phyloP scores from a whole-genome alignment of 2,329 filamentous ascomycete species.

The Exophiala dermatitidis region DNA sequence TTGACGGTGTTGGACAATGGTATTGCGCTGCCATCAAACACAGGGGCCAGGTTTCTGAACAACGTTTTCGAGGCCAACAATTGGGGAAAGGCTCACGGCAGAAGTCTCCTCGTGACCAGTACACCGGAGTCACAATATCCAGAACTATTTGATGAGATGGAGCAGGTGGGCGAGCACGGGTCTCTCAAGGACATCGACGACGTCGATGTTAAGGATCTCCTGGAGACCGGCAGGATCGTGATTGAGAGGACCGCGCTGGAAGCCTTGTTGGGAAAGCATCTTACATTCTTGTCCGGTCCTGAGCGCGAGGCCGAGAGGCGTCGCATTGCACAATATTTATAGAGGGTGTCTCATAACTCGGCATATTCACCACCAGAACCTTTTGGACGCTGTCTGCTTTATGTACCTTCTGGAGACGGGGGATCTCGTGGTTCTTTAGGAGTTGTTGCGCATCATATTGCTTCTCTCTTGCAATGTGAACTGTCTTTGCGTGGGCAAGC shows the following conservation, averaged over 20 bases:
- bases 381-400: too few species aligned
- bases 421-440: too few species aligned
- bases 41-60: constrained; percentile 52
- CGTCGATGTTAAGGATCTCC: constrained; percentile 90
- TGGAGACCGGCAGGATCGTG: constrained; percentile 77
- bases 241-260: constrained; percentile 76
- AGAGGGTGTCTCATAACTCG: neutral
- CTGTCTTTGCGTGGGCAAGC: too few species aligned
- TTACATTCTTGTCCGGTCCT: neutral
- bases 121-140: constrained; percentile 40
- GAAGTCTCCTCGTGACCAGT: constrained; percentile 68
- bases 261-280: constrained; percentile 31
- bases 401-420: too few species aligned
- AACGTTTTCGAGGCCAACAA: constrained; percentile 64
- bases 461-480: too few species aligned
- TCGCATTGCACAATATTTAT: neutral
- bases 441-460: too few species aligned
- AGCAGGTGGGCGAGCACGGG: constrained; percentile 57
- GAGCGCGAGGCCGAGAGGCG: neutral
- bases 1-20: constrained; percentile 78
- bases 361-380: neutral
- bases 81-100: constrained; percentile 60
- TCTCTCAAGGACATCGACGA: constrained; percentile 63
- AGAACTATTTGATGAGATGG: constrained; percentile 48
- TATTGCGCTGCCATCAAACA: constrained; percentile 53